These are phyloP conservation scores for Vaccinium corymbosum DNA, from an alignment of 148 eudicot species.

Conservation along the genomic window DNA sequence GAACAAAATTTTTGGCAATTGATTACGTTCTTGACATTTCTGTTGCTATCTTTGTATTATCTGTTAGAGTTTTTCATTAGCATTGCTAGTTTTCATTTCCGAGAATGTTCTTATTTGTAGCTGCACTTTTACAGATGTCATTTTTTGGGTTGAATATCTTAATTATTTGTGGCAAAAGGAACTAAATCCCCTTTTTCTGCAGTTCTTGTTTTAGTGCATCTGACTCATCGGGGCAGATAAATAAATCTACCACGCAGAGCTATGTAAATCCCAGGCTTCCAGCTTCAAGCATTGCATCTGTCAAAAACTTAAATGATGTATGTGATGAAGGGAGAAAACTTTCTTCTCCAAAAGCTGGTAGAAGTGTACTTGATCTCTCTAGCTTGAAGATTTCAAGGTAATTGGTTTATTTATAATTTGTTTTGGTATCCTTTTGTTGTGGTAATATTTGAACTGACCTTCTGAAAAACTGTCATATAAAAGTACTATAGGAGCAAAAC, in stretches of 20 bases:
- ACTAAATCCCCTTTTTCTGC: conserved; percentile 18
- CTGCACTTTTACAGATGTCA: neutral
- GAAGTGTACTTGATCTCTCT: conserved; percentile 26
- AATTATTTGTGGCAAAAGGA: neutral
- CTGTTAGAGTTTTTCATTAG: neutral
- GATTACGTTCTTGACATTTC: neutral
- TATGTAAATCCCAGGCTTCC: conserved; percentile 23
- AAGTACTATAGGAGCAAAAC: conserved; percentile 29
- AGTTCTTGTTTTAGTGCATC: conserved; percentile 28
- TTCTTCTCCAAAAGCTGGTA: conserved; percentile 23
- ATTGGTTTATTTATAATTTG: conserved; percentile 5
- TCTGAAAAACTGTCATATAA: neutral
- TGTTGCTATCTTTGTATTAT: neutral
- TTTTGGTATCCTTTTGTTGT: neutral
- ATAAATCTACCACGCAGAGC: conserved; percentile 28
- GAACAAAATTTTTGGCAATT: too few species aligned
- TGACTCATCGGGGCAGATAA: conserved; percentile 21
- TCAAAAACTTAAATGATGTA: conserved; percentile 22
- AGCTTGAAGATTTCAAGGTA: conserved; percentile 30
- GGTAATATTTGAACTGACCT: neutral
- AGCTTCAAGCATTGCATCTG: conserved; percentile 25
- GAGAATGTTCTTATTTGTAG: neutral
- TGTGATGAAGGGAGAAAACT: conserved; percentile 27
- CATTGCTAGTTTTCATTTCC: conserved; percentile 13
- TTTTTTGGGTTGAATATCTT: neutral